phyloP scores from a whole-genome alignment of 345 rosid genomes.

The Erucastrum elatum region DNA sequence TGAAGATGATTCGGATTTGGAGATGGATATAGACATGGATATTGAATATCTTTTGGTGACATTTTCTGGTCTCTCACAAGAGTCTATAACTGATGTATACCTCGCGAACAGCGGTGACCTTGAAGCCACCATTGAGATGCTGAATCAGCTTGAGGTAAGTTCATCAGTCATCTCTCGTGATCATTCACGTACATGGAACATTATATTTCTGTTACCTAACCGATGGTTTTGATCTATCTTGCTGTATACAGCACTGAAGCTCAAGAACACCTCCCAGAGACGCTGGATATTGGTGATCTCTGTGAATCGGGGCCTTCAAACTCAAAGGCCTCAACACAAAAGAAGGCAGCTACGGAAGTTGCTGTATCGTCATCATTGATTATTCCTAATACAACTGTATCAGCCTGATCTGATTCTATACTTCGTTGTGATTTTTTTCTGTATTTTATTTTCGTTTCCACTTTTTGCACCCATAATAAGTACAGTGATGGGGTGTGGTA shows the following conservation, averaged over 20 bases:
- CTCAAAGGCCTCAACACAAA: constrained; percentile 49
- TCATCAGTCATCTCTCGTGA: not conserved
- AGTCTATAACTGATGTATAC: constrained; percentile 79
- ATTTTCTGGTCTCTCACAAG: constrained; percentile 76
- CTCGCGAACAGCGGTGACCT: constrained; percentile 66
- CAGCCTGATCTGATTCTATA: constrained; percentile 33
- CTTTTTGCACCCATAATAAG: not conserved
- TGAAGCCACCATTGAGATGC: constrained; percentile 81
- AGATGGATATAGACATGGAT: constrained; percentile 68
- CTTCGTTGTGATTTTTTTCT: not conserved
- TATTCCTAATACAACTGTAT: constrained; percentile 30
- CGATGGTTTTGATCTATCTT: not conserved
- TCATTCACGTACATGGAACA: not conserved
- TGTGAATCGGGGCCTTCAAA: constrained; percentile 46
- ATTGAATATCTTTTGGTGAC: constrained; percentile 64
- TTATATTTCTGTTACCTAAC: not conserved
- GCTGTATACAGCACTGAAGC: constrained; percentile 43
- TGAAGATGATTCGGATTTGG: constrained; percentile 60
- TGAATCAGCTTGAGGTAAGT: constrained; percentile 76
- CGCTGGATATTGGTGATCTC: constrained; percentile 76
- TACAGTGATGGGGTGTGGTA: not conserved
- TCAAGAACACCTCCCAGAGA: constrained; percentile 64
- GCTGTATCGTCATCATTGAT: constrained; percentile 52
- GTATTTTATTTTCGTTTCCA: not conserved
- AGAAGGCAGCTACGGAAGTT: constrained; percentile 40